A percentile compares a stretch with the other conserved stretches of the same genome.
These are phyloP conservation scores for Dendrobium catenatum DNA, from an alignment of 106 monocot genomes.

Conservation along the genomic window DNA sequence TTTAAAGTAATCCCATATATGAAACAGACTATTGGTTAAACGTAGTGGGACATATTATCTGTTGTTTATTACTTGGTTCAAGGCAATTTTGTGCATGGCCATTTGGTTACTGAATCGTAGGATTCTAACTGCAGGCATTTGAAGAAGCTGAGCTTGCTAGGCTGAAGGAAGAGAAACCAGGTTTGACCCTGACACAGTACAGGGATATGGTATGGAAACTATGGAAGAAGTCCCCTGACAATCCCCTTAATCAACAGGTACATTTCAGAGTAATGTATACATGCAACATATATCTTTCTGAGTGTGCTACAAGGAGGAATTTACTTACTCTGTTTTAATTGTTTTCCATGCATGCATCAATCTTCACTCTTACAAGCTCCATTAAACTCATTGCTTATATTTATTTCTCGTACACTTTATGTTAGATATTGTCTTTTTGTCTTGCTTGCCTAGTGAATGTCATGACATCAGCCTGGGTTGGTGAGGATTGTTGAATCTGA, in stretches of 20 bases:
- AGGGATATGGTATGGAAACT: constrained; percentile 97
- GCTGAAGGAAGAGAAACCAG: constrained; percentile 95
- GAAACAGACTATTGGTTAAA: neutral
- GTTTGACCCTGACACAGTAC: constrained; percentile 80
- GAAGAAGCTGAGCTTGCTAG: constrained; percentile 91
- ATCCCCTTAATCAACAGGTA: constrained; percentile 85
- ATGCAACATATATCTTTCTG: neutral
- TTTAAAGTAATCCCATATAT: neutral
- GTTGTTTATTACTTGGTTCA: neutral
- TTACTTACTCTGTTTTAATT: neutral
- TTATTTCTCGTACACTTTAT: neutral
- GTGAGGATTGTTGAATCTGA: neutral
- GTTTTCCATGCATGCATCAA: neutral
- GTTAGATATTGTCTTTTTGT: neutral
- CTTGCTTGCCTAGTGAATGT: neutral
- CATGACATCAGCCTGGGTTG: neutral
- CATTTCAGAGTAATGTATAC: neutral
- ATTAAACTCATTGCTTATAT: constrained; percentile 1
- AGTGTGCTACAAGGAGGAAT: neutral
- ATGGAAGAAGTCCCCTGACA: constrained; percentile 99
- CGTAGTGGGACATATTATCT: neutral
- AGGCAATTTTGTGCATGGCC: neutral
- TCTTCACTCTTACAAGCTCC: neutral
- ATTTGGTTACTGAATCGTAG: neutral
- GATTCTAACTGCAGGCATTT: constrained; percentile 52